Evolutionary conservation across 2,329 filamentous ascomycete species (phyloP).

Genomic region (Penicillium glabrum): DNA sequence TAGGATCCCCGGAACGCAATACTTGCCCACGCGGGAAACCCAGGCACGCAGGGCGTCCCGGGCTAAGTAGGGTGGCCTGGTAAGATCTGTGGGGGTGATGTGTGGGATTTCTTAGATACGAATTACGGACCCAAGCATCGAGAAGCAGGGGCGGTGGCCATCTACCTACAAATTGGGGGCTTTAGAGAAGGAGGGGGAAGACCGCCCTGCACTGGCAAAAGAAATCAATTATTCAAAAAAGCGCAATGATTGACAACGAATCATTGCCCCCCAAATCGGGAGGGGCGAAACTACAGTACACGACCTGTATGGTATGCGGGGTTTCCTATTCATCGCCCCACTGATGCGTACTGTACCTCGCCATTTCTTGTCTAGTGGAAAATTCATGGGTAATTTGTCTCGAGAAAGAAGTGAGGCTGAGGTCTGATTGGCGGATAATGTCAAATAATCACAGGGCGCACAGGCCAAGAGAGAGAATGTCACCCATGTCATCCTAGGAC

Average conservation of each 20-base stretch:
- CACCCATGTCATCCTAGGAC: background rate
- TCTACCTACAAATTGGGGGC: no score
- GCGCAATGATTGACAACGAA: background rate
- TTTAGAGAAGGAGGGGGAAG: no score
- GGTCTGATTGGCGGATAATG: background rate
- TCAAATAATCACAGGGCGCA: background rate
- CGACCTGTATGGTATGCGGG: background rate
- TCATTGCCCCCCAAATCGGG: background rate
- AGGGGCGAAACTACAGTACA: background rate
- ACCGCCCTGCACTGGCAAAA: background rate
- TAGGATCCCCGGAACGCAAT: background rate
- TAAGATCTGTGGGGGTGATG: background rate
- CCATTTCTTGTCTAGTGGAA: background rate
- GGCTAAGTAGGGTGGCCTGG: background rate
- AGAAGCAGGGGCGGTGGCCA: no score
- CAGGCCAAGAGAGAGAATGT: background rate
- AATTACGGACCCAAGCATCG: background rate
- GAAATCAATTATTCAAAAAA: background rate
- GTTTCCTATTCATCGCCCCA: background rate
- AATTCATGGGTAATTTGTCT: background rate
- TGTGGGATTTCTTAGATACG: background rate
- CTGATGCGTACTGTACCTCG: background rate
- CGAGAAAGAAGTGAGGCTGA: background rate
- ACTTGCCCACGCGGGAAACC: background rate
- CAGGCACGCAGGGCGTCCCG: background rate